Base-by-base conservation (phyloP, 2,329 filamentous ascomycete species). In the Epichloe amarillans region DNA sequence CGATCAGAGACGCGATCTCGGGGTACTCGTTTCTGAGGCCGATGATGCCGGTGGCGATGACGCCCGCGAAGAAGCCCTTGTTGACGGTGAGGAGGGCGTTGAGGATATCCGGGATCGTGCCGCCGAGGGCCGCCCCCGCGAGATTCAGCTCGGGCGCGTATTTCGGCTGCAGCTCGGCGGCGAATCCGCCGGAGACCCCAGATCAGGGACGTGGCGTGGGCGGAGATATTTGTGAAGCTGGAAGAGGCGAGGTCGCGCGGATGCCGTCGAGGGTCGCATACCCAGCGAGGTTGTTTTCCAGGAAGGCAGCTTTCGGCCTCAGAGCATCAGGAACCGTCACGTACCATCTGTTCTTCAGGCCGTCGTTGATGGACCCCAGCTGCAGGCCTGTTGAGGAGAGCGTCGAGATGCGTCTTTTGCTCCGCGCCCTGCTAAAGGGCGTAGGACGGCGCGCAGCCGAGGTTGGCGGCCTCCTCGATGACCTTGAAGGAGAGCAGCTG, bases 251-350 rank as follows among this genome's bases (percentile, higher is more conserved):
- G 53, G 66, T 67, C 0, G 71, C 71, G 21, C 72, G 68, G 17
- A 73, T 61, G 5, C 66, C 66, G 55, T 75, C 69, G 12, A 74
- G 61, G n/a, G 66, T 68, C 0, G 68, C 66, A 37, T 73, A 64
- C 0, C 69, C 72, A 3, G 66, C 66, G n/a, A 67, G 61, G 5
- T 62, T 60, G 42, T 69, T 69, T 8, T 68, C 67, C 0, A 65
- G 57, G 55, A 71, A 76, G 3, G 70, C 65, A 1, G 70, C 71
- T 15, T 61, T 59, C 2, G 69, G 68, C 0, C 71, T 70, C 50
- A 72, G 65, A 50, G 66, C 70, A 55, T 77, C 74, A 0, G 74
- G 72, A 64, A 71, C 60, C 12, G 66, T 69, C 21, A 77, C 69
- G 21, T 69, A 62, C 71, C 71, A 76, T 6, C 72, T 72, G 55